phyloP scores from a whole-genome alignment of 129 eudicot genomes.

The Mikania micrantha region DNA sequence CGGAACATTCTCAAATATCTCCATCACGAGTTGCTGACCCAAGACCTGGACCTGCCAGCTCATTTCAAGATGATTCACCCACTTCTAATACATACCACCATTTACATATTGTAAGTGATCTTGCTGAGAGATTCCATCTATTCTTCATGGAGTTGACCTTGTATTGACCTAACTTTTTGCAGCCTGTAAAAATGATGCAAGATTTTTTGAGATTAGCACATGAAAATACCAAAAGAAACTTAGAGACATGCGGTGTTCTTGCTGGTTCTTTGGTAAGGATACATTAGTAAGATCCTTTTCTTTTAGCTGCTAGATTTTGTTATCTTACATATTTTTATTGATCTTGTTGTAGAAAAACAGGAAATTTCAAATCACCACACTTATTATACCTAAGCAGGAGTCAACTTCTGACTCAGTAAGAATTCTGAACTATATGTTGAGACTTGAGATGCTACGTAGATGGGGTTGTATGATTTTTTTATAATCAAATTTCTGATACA shows the following conservation, averaged over 20 bases:
- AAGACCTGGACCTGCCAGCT: constrained; percentile 81
- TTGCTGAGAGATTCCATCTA: neutral
- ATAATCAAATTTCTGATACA: constrained; percentile 2
- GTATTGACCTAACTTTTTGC: constrained; percentile 17
- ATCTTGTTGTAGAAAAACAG: constrained; percentile 70
- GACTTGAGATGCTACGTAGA: neutral
- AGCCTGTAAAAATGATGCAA: constrained; percentile 94
- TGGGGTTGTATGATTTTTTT: constrained; percentile 1
- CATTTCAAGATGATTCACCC: constrained; percentile 49
- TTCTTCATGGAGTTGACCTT: constrained; percentile 1
- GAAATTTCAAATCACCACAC: constrained; percentile 76
- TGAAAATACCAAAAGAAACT: constrained; percentile 67
- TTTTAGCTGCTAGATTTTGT: constrained; percentile 15
- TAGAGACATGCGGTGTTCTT: constrained; percentile 97
- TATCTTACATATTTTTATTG: constrained; percentile 7
- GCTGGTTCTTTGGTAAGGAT: constrained; percentile 87
- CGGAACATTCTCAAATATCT: constrained; percentile 53
- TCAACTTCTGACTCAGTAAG: constrained; percentile 97
- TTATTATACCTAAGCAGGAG: constrained; percentile 92
- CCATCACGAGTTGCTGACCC: constrained; percentile 96
- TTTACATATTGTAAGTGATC: constrained; percentile 75
- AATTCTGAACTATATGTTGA: constrained; percentile 8
- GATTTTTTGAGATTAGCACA: constrained; percentile 85
- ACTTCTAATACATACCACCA: constrained; percentile 66
- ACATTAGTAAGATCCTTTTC: neutral